phyloP scores from a whole-genome alignment of 2,329 filamentous ascomycete genomes.

The Fusarium clavum region DNA sequence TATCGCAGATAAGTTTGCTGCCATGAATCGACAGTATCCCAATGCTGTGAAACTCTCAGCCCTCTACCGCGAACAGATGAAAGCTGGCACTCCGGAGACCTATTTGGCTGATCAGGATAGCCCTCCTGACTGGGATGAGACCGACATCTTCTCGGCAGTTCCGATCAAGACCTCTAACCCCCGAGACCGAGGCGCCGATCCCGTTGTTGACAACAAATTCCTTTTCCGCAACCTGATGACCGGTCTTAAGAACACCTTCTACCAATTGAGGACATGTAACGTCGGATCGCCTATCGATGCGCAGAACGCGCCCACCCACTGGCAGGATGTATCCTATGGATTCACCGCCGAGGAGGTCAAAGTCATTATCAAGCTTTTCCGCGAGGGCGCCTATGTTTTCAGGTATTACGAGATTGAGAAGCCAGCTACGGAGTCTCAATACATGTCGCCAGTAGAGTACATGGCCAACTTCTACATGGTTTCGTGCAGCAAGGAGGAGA shows the following conservation, averaged over 20 bases:
- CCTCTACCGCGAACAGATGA: slow-evolving; percentile 76
- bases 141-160: slow-evolving; percentile 95
- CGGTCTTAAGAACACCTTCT: slow-evolving; percentile 95
- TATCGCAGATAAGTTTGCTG: slow-evolving; percentile 96
- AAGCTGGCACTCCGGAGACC: slow-evolving; percentile 73
- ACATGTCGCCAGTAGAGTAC: slow-evolving; percentile 87
- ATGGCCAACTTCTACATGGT: slow-evolving; percentile 96
- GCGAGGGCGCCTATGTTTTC: slow-evolving; percentile 95
- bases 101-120: slow-evolving; percentile 85
- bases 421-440: slow-evolving; percentile 75
- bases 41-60: slow-evolving; percentile 95
- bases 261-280: slow-evolving; percentile 92
- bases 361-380: slow-evolving; percentile 96
- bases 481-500: slow-evolving; percentile 94
- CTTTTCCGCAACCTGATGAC: slow-evolving; percentile 97
- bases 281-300: slow-evolving; percentile 77
- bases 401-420: slow-evolving; percentile 96
- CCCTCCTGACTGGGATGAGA: slow-evolving; percentile 95
- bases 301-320: slow-evolving; percentile 84
- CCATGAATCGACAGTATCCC: slow-evolving; percentile 96
- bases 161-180: slow-evolving; percentile 96
- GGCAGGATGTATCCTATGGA: slow-evolving; percentile 94
- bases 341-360: slow-evolving; percentile 98
- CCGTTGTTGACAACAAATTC: slow-evolving; percentile 97
- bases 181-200: slow-evolving; percentile 87